A percentile compares a stretch with the other conserved stretches of the same genome.
Conservation (phyloP, 2,329 filamentous ascomycete genomes). For the Xylaria polymorpha region DNA sequence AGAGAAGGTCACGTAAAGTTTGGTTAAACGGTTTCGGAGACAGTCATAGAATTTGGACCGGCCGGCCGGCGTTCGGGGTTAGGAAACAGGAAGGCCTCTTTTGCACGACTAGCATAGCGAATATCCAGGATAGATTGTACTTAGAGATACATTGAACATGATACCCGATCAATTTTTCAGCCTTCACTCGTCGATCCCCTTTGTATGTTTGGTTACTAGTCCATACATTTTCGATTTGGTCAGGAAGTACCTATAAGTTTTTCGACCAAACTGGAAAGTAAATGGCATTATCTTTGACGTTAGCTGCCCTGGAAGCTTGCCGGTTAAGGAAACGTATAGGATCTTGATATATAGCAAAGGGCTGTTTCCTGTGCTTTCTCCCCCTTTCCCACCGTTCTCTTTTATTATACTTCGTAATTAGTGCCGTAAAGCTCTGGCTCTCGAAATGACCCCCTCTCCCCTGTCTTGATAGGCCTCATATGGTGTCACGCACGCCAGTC, state of each 20-base stretch:
- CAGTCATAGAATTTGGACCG: background rate
- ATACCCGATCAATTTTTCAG: background rate
- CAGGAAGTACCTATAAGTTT: background rate
- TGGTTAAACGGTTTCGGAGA: conserved; percentile 1
- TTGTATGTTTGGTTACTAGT: background rate
- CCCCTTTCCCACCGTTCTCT: too few species aligned
- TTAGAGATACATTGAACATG: background rate
- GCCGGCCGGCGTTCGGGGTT: background rate
- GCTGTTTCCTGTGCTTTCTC: too few species aligned
- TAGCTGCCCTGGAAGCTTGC: background rate
- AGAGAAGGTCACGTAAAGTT: conserved; percentile 32
- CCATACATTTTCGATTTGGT: background rate
- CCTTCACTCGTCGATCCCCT: background rate
- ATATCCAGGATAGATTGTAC: conserved; percentile 10
- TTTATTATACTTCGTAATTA: background rate
- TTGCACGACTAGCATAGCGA: conserved; percentile 14
- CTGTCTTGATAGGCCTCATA: background rate
- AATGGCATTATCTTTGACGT: too few species aligned
- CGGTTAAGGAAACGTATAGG: background rate
- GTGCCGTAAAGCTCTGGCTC: background rate
- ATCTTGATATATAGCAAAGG: background rate
- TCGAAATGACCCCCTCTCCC: background rate
- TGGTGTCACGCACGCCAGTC: background rate
- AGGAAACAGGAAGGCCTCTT: background rate
- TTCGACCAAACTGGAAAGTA: too few species aligned